Evolutionary conservation across 768 basidiomycete genomes (phyloP).

Genomic region (Scleroderma citrinum): DNA sequence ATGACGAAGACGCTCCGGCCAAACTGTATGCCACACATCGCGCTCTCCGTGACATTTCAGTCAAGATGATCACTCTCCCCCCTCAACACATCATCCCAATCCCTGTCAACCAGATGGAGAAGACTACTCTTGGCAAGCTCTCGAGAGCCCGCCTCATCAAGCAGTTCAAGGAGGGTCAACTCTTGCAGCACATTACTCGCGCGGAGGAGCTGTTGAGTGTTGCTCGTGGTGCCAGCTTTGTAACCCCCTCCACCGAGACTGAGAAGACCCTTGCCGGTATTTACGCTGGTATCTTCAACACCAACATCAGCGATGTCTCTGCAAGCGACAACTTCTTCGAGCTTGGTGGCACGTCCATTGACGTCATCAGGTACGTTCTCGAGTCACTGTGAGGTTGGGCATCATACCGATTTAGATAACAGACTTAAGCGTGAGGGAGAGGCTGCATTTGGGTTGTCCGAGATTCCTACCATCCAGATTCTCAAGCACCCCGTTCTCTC

Average conservation of each 20-base stretch:
- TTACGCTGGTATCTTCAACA: too few relatives aligned
- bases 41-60: slow-evolving; percentile 24
- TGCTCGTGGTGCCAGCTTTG: slow-evolving; percentile 15
- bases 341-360: slow-evolving; percentile 34
- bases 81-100: too few relatives aligned
- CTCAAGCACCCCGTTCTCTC: too few relatives aligned
- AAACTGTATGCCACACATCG: slow-evolving; percentile 18
- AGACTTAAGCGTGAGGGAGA: too few relatives aligned
- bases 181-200: slow-evolving; percentile 18
- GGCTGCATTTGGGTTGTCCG: too few relatives aligned
- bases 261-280: too few relatives aligned
- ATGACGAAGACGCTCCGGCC: slow-evolving; percentile 13
- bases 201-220: slow-evolving; percentile 14
- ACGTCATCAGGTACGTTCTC: slow-evolving; percentile 20
- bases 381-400: slow-evolving; percentile 23
- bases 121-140: slow-evolving; percentile 38
- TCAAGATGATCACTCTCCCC: slow-evolving; percentile 27
- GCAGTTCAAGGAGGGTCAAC: slow-evolving; percentile 29
- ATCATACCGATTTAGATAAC: too few relatives aligned
- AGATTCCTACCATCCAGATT: too few relatives aligned
- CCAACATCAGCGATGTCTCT: slow-evolving; percentile 17
- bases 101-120: slow-evolving; percentile 32
- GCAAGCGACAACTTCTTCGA: slow-evolving; percentile 33
- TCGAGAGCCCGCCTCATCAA: slow-evolving; percentile 30
- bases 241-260: slow-evolving; percentile 13